Base-by-base conservation (phyloP, 1,284 basidiomycete species). In the Coniferiporia sulphurascens region DNA sequence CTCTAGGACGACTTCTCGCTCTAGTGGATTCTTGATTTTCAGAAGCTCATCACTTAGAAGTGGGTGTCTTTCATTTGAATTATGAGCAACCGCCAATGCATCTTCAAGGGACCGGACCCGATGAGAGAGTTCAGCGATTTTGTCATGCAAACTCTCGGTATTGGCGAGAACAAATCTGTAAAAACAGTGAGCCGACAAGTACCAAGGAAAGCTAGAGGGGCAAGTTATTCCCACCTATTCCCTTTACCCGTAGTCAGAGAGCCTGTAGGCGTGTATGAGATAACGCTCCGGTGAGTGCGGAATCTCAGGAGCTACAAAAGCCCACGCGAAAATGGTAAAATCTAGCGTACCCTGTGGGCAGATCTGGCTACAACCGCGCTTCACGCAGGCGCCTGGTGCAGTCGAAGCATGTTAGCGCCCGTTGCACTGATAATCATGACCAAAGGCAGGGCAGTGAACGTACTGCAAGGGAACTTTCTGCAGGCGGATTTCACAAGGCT, bases 171-270 rank as follows among this genome's bases (percentile, higher is more conserved):
- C 84, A 65, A 86, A 85, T 66, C 84, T 86, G 59, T 17, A 9
- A 44, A n/a, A 48, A 59, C 34, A 43, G 27, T 34, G n/a, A 21
- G 19, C 38, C 27, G 27, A 19, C 44, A 61, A 19, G 36, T 35
- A 27, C 12, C 38, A 41, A 41, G 49, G 60, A 34, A 35, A n/a
- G 52, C 34, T 55, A 41, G n/a, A 38, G 32, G 17, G 43, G 53
- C 58, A 17, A 58, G 36, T 48, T 65, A 46, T 66, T 55, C 60
- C 22, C 57, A 84, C 84, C 85, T 74, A 68, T 86, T 87, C 17
- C 85, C 85, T 68, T 85, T 86, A 58, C 85, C 84, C n/a, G 85
- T 86, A 6, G 85, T 86, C 51, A 87, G 74, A 45, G 84, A 85
- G 15, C 82, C 84, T 86, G 67, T 19, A 57, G 57, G 60, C 49